Base-by-base conservation (phyloP, 305 asterid species). In the Fraxinus angustifolia region DNA sequence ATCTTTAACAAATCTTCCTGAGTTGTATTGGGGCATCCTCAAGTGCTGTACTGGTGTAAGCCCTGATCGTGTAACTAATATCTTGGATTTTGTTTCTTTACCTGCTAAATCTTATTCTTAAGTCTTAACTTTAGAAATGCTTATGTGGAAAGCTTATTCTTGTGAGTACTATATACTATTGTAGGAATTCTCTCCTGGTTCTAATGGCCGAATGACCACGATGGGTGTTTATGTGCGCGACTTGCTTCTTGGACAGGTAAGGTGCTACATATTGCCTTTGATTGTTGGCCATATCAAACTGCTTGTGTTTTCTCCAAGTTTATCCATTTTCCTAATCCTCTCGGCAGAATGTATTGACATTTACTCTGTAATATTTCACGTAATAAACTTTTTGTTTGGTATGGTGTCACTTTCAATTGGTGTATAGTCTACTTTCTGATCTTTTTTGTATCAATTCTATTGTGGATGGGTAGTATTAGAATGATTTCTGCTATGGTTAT, bases 181-280 rank as follows among this genome's bases (percentile, higher is more conserved):
- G 74, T 91, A 95, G 99, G 98, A 96, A 90, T 96, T 96, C 83
- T 88, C 97, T 80, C 97, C 99, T 83, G 97, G 99, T 85, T 92
- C 97, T 42, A 91, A 91, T 83, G 97, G 98, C 77, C 89, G 86
- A 82, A 92, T 88, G 98, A 93, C 98, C 40, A 91, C 97, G 75
- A 96, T 96, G 97, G 97, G 99, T 8, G 98, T 92, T 2, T 96
- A 92, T 82, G 87, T 96, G 80, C 96, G 99, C 14, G 99, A 96
- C 86, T 90, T 96, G 79, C 97, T 96, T 86, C 97, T 96, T 62
- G 99, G 99, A 83, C 98, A 94, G 99, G 99, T 94, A 35, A 80
- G 88, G 83, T 78, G 56, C 31, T 56, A 58, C 28, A 12, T 10
- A 35, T 14, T 16, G 40, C 68, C 62, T 77, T 73, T 75, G 38